Evolutionary conservation across 805 yeast genomes (phyloP).

Genomic region (Hanseniaspora jakobsenii): DNA sequence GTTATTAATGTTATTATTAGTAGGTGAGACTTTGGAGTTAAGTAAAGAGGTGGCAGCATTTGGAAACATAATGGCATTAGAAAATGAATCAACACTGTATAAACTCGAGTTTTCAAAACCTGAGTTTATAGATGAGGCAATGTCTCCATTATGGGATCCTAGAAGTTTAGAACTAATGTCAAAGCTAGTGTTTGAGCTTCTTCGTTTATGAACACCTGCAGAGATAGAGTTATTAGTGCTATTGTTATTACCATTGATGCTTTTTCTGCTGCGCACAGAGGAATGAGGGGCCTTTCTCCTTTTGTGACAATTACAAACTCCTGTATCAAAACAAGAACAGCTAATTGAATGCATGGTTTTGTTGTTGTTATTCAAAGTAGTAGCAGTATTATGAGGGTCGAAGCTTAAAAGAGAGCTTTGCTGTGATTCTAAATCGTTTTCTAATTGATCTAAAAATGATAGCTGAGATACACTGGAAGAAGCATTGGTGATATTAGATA

Average conservation of each 20-base stretch:
- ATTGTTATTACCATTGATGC: no score
- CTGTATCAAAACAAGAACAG: slow-evolving; percentile 25
- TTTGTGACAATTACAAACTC: slow-evolving; percentile 24
- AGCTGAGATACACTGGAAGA: not conserved
- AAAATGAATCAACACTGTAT: slow-evolving; percentile 12
- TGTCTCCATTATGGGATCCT: slow-evolving; percentile 6
- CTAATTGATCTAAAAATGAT: no score
- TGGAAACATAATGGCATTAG: slow-evolving; percentile 3
- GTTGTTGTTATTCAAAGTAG: not conserved
- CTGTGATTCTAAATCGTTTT: not conserved
- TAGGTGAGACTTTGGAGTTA: slow-evolving; percentile 1
- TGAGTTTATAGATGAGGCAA: slow-evolving; percentile 2
- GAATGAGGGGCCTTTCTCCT: slow-evolving; percentile 17
- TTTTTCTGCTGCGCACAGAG: not conserved
- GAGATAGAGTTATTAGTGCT: no score
- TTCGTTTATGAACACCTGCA: slow-evolving; percentile 1
- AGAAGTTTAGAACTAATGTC: not conserved
- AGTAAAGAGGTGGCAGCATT: not conserved
- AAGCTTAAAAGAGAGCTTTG: not conserved
- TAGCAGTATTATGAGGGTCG: not conserved
- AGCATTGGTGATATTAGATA: not conserved
- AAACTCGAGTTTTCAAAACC: slow-evolving; percentile 6
- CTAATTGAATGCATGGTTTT: slow-evolving; percentile 4
- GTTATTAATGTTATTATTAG: not conserved
- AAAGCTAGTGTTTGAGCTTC: slow-evolving; percentile 5